Conservation (phyloP, 345 rosid species). For the Eucalyptus paniculata region DNA sequence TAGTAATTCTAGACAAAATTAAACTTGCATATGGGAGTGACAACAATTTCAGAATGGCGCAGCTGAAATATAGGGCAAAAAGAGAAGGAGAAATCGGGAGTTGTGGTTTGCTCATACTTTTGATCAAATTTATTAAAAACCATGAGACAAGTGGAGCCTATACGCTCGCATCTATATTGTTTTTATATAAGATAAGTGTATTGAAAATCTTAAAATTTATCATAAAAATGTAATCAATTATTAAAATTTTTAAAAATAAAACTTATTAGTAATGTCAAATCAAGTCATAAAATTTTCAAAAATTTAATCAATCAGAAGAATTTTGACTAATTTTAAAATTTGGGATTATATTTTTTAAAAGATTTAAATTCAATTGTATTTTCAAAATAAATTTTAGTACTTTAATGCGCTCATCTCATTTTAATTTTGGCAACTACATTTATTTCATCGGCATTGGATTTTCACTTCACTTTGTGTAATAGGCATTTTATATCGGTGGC, state of each 20-base stretch:
- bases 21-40: not conserved
- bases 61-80: not conserved
- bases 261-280: not conserved
- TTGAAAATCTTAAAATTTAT: fast-evolving
- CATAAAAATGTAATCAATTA: fast-evolving
- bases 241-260: fast-evolving
- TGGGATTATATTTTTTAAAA: too few species aligned
- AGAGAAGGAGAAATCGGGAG: not conserved
- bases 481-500: too few species aligned
- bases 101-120: not conserved
- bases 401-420: too few species aligned
- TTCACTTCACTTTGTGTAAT: not conserved
- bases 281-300: fast-evolving
- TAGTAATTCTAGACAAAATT: too few species aligned
- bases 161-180: fast-evolving
- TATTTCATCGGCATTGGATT: too few species aligned
- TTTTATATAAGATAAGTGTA: too few species aligned
- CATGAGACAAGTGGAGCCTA: not conserved
- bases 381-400: too few species aligned
- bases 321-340: fast-evolving
- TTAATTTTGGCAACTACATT: too few species aligned
- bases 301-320: fast-evolving
- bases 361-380: fast-evolving
- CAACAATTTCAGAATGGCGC: too few species aligned
- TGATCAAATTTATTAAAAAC: too few species aligned